Evolutionary conservation across 352 stramenopile species (phyloP).

Genomic region (Pythium apleroticum): DNA sequence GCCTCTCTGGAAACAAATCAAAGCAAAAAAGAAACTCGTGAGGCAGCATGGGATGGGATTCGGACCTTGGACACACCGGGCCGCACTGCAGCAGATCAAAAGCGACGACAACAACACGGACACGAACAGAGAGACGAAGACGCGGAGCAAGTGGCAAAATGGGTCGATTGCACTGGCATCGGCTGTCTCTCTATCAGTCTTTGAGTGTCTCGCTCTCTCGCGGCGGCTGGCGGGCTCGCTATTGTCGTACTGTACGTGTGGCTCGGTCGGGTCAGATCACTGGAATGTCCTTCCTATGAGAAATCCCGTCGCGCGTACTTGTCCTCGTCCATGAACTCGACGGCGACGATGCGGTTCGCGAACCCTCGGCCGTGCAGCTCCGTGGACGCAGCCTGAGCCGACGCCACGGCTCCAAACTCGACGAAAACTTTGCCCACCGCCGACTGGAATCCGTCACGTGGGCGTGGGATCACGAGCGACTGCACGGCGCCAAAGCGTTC

Average conservation of each 20-base stretch:
- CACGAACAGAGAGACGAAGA: slow-evolving; percentile 2
- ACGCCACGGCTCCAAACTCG: slow-evolving; percentile 87
- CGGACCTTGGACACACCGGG: background rate
- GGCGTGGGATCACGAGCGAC: slow-evolving; percentile 77
- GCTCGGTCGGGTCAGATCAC: slow-evolving; percentile 4
- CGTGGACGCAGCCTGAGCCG: slow-evolving; percentile 75
- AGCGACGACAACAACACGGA: slow-evolving; percentile 6
- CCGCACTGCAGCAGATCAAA: slow-evolving; percentile 5
- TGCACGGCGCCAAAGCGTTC: slow-evolving; percentile 82
- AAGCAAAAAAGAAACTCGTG: slow-evolving; percentile 2
- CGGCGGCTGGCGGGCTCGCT: background rate
- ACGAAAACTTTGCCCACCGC: slow-evolving; percentile 89
- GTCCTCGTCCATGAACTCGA: slow-evolving; percentile 87
- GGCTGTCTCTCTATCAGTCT: slow-evolving; percentile 2
- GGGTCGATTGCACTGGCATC: slow-evolving; percentile 3
- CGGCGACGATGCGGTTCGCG: slow-evolving; percentile 89
- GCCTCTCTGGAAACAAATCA: background rate
- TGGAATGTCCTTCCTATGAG: slow-evolving; percentile 31
- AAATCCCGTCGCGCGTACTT: slow-evolving; percentile 86
- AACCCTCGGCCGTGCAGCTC: slow-evolving; percentile 94
- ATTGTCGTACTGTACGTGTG: slow-evolving; percentile 5
- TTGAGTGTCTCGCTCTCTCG: slow-evolving; percentile 1
- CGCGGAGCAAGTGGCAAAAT: slow-evolving; percentile 2
- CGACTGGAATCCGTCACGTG: slow-evolving; percentile 53
- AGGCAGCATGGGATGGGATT: background rate